These are phyloP conservation scores for Chaetomium cochliodes DNA, from an alignment of 495 filamentous ascomycete genomes.

Conservation along the genomic window DNA sequence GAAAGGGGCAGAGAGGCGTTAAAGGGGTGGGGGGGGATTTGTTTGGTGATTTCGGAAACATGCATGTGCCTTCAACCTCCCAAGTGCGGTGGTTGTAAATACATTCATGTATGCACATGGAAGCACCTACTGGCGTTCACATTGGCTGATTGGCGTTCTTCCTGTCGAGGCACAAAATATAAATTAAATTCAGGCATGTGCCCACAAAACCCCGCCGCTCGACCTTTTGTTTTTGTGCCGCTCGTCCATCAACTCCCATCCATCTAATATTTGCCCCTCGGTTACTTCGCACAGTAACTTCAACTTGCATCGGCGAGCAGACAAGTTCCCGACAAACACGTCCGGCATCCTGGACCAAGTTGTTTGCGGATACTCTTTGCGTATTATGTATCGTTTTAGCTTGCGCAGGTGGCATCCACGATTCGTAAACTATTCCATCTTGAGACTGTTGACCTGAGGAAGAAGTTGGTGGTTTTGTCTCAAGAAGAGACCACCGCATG, in stretches of 20 bases:
- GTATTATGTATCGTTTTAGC: constrained; percentile 26
- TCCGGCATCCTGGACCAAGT: neutral
- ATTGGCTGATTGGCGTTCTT: too few species aligned
- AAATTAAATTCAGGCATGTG: constrained; percentile 25
- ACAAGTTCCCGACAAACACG: neutral
- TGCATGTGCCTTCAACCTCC: neutral
- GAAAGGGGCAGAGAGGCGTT: neutral
- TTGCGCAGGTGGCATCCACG: constrained; percentile 20
- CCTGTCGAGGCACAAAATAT: constrained; percentile 13
- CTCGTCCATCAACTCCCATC: neutral
- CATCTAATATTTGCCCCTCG: constrained; percentile 8
- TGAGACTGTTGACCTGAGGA: constrained; percentile 17
- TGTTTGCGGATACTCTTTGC: neutral
- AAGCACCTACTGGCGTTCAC: too few species aligned
- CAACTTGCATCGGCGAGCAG: neutral
- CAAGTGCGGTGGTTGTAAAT: too few species aligned
- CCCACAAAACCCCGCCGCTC: constrained; percentile 24
- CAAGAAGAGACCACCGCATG: too few species aligned
- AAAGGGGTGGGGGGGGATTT: neutral
- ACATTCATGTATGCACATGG: too few species aligned
- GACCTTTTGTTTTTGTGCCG: neutral
- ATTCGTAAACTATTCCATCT: constrained; percentile 13
- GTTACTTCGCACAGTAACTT: neutral
- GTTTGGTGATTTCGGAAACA: neutral
- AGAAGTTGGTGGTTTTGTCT: neutral